A percentile compares a stretch with the other conserved stretches of the same genome.
These are phyloP conservation scores for Collybia nuda DNA, from an alignment of 768 basidiomycete genomes.

Conservation along the genomic window DNA sequence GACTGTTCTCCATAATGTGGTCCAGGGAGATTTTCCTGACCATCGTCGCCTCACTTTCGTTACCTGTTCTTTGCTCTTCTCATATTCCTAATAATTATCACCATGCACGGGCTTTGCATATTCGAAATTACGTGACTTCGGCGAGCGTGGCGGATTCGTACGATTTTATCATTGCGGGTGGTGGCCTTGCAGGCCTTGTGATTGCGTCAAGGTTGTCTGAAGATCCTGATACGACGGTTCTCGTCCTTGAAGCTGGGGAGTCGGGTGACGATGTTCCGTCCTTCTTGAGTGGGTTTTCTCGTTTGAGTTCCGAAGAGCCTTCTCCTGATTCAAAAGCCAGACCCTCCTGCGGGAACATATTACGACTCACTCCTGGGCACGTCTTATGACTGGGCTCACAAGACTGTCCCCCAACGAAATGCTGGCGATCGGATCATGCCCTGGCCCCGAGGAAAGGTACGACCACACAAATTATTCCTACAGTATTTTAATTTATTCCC, in stretches of 20 bases:
- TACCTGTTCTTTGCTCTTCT: background rate
- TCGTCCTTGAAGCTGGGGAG: constrained; percentile 43
- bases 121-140: constrained; percentile 14
- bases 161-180: constrained; percentile 34
- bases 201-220: constrained; percentile 36
- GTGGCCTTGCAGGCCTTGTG: constrained; percentile 35
- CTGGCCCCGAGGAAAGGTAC: constrained; percentile 66
- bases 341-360: constrained; percentile 52
- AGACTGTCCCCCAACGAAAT: constrained; percentile 45
- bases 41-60: constrained; percentile 6
- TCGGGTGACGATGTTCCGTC: constrained; percentile 36
- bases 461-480: background rate
- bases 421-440: constrained; percentile 39
- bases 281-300: constrained; percentile 29
- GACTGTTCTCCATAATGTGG: constrained; percentile 7
- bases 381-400: constrained; percentile 56
- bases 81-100: constrained; percentile 1
- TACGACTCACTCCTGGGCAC: constrained; percentile 46
- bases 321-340: constrained; percentile 21
- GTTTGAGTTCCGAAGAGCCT: too few relatives aligned
- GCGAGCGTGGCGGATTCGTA: constrained; percentile 21
- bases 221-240: constrained; percentile 30
- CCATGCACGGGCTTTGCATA: background rate
- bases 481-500: background rate
- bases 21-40: constrained; percentile 3